These are phyloP conservation scores for Beauveria asiatica DNA, from an alignment of 2,329 filamentous ascomycete genomes.

Conservation along the genomic window DNA sequence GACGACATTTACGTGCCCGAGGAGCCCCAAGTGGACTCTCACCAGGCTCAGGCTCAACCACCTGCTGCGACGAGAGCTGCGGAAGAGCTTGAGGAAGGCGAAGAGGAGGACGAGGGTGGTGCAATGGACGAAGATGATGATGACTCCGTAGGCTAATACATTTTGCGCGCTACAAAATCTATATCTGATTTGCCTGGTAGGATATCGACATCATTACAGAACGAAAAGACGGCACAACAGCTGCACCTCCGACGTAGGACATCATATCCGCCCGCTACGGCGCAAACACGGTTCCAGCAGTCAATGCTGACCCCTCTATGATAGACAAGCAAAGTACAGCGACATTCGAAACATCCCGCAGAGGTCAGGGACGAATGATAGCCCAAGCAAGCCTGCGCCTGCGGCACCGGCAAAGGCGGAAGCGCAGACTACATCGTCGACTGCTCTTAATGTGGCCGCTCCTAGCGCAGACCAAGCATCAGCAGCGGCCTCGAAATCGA, in stretches of 20 bases:
- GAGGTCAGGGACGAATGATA: constrained; percentile 45
- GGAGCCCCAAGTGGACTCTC: constrained; percentile 35
- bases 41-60: constrained; percentile 23
- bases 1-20: constrained; percentile 60
- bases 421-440: constrained; percentile 25
- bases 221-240: constrained; percentile 54
- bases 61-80: constrained; percentile 25
- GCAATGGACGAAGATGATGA: constrained; percentile 54
- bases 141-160: constrained; percentile 34
- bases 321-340: constrained; percentile 53
- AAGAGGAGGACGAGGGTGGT: constrained; percentile 53
- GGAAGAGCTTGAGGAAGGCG: constrained; percentile 54
- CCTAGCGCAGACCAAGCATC: constrained; percentile 47
- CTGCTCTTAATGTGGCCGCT: constrained; percentile 23
- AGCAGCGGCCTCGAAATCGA: constrained; percentile 67
- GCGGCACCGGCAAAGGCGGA: constrained; percentile 35
- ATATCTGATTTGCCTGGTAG: constrained; percentile 23
- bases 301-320: background rate
- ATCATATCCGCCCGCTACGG: background rate
- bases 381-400: constrained; percentile 35
- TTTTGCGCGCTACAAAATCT: background rate
- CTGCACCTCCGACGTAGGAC: constrained; percentile 48
- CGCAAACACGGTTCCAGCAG: background rate
- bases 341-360: constrained; percentile 59
- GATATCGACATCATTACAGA: constrained; percentile 63